Conservation (phyloP, 192 early-diverging fungal species). For the Backusella parvicylindrica region DNA sequence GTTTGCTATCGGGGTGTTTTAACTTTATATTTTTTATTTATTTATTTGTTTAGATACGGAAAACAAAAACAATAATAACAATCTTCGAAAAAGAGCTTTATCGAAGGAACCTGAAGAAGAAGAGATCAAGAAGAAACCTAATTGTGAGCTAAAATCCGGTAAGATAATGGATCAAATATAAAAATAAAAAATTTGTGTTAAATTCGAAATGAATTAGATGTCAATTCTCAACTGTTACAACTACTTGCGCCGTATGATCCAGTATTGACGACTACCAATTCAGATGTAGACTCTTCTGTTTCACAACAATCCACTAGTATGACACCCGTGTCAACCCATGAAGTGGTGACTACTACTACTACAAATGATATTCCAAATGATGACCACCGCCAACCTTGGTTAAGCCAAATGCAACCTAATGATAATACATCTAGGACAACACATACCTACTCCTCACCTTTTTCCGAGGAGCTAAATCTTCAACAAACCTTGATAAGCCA, state of each 20-base stretch:
- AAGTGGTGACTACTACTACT: neutral
- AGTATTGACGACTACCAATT: neutral
- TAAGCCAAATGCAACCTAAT: neutral
- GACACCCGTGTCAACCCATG: neutral
- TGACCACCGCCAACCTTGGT: neutral
- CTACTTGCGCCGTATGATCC: neutral
- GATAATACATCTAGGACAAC: neutral
- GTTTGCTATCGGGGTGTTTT: conserved; percentile 9
- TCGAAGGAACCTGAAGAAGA: conserved; percentile 5
- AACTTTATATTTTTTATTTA: neutral
- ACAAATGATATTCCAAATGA: neutral
- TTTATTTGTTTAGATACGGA: neutral
- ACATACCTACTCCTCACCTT: neutral
- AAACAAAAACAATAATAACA: neutral
- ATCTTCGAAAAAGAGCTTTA: neutral
- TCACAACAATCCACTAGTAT: neutral
- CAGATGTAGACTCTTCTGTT: neutral
- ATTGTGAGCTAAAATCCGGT: neutral
- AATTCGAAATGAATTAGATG: neutral
- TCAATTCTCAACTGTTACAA: conserved; percentile 6
- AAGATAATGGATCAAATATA: neutral
- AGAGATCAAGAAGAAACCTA: neutral
- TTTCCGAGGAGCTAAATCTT: neutral
- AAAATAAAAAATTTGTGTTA: neutral
- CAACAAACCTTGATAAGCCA: neutral